These are phyloP conservation scores for Otatea glauca DNA, from an alignment of 176 grass and related monocot genomes.

Conservation along the genomic window DNA sequence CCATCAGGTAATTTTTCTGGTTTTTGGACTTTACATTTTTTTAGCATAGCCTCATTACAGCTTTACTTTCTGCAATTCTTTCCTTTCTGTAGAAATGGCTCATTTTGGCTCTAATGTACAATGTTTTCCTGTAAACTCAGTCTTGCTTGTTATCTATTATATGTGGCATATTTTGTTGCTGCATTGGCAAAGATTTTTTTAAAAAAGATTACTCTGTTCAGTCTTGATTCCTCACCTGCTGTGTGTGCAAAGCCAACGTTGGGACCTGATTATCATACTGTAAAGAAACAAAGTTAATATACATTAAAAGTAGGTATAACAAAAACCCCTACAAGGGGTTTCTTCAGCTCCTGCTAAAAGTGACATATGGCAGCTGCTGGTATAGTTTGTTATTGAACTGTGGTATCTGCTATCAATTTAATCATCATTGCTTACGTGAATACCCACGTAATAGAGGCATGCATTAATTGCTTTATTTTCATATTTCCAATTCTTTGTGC, in stretches of 20 bases:
- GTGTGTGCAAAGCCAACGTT: neutral
- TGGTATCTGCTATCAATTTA: constrained; percentile 5
- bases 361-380: constrained; percentile 11
- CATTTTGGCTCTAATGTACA: constrained; percentile 17
- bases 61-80: constrained; percentile 11
- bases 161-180: constrained; percentile 4
- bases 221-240: neutral
- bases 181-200: neutral
- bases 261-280: neutral
- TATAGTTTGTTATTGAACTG: neutral
- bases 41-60: constrained; percentile 18
- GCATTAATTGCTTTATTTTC: neutral
- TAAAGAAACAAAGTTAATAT: neutral
- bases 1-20: constrained; percentile 43
- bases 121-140: constrained; percentile 29
- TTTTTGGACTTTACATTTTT: constrained; percentile 13
- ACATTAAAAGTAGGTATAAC: neutral
- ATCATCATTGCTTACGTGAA: constrained; percentile 13
- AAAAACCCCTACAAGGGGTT: neutral
- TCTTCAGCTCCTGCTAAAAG: constrained; percentile 20
- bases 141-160: constrained; percentile 38
- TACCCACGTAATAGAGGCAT: neutral
- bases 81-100: constrained; percentile 2
- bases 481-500: neutral
- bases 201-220: constrained; percentile 1